phyloP scores from a whole-genome alignment of 2,329 filamentous ascomycete genomes.

The Didymella glomerata region DNA sequence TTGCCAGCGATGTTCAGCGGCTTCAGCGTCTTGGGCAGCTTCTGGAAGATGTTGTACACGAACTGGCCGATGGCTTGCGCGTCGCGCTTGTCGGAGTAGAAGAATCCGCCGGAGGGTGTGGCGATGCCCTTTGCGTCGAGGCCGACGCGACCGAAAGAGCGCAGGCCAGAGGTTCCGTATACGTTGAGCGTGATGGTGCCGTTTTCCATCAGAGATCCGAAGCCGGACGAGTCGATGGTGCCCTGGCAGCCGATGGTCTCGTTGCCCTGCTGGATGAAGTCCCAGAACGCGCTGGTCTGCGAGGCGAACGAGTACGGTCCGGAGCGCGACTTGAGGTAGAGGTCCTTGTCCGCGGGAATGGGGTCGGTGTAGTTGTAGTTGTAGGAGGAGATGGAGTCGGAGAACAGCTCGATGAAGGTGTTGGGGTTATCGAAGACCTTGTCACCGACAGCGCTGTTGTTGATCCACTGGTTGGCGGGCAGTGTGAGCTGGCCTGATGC shows the following conservation, averaged over 20 bases:
- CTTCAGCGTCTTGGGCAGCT: slow-evolving; percentile 55
- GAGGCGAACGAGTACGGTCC: slow-evolving; percentile 64
- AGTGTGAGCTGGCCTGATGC: slow-evolving; percentile 48
- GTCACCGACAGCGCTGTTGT: slow-evolving; percentile 59
- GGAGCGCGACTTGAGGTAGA: slow-evolving; percentile 59
- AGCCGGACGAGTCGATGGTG: slow-evolving; percentile 61
- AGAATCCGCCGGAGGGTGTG: slow-evolving; percentile 52
- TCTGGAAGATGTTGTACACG: slow-evolving; percentile 60
- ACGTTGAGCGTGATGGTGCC: slow-evolving; percentile 65
- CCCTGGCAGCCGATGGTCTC: slow-evolving; percentile 61
- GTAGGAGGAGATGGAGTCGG: slow-evolving; percentile 58
- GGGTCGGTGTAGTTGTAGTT: slow-evolving; percentile 58
- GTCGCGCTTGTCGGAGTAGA: slow-evolving; percentile 60
- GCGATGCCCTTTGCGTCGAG: slow-evolving; percentile 58
- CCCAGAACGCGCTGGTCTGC: slow-evolving; percentile 64
- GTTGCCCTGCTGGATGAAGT: slow-evolving; percentile 55
- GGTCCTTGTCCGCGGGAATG: slow-evolving; percentile 51
- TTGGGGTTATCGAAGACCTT: slow-evolving; percentile 66
- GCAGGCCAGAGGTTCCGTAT: slow-evolving; percentile 65
- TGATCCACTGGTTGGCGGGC: slow-evolving; percentile 57
- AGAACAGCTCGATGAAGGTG: slow-evolving; percentile 61
- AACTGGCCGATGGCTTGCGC: slow-evolving; percentile 60
- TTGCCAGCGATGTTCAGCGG: slow-evolving; percentile 60
- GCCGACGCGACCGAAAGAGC: slow-evolving; percentile 58
- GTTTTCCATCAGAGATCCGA: slow-evolving; percentile 50